Evolutionary conservation across 495 filamentous ascomycete species (phyloP).

Genomic region (Cercophora newfieldiana): DNA sequence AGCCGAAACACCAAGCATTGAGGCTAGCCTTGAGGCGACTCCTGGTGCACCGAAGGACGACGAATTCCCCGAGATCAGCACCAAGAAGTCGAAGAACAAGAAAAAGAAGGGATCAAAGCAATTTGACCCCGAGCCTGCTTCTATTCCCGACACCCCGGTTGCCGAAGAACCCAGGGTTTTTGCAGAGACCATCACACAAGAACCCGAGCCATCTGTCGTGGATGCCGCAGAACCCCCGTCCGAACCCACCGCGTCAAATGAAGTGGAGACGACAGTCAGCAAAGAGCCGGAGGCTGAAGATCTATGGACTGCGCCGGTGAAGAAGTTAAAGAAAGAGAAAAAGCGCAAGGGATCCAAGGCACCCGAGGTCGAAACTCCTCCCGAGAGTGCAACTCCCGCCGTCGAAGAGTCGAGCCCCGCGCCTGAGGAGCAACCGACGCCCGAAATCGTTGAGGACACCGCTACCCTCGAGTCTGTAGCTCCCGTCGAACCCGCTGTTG

Average conservation of each 20-base stretch:
- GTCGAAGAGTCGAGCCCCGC: constrained; percentile 11
- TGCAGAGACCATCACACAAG: neutral
- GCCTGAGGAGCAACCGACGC: neutral
- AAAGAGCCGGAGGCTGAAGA: neutral
- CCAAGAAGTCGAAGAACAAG: constrained; percentile 30
- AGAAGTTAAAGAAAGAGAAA: constrained; percentile 27
- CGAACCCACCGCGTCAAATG: neutral
- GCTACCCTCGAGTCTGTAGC: neutral
- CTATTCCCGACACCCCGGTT: neutral
- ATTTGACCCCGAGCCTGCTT: constrained; percentile 14
- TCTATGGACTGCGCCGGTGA: neutral
- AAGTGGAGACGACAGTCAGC: neutral
- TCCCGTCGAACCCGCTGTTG: neutral
- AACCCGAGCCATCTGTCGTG: neutral
- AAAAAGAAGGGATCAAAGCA: constrained; percentile 20
- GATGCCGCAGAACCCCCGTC: neutral
- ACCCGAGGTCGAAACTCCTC: constrained; percentile 7
- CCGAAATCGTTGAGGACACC: neutral
- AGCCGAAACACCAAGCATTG: neutral
- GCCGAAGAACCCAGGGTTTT: neutral
- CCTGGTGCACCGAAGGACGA: neutral
- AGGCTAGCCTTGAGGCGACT: neutral
- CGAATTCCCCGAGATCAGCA: neutral
- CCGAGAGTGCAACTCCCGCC: neutral
- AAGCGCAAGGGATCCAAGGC: constrained; percentile 23